A percentile compares a stretch with the other conserved stretches of the same genome.
Evolutionary conservation across 768 basidiomycete genomes (phyloP).

Genomic region (Tricholomella constricta): DNA sequence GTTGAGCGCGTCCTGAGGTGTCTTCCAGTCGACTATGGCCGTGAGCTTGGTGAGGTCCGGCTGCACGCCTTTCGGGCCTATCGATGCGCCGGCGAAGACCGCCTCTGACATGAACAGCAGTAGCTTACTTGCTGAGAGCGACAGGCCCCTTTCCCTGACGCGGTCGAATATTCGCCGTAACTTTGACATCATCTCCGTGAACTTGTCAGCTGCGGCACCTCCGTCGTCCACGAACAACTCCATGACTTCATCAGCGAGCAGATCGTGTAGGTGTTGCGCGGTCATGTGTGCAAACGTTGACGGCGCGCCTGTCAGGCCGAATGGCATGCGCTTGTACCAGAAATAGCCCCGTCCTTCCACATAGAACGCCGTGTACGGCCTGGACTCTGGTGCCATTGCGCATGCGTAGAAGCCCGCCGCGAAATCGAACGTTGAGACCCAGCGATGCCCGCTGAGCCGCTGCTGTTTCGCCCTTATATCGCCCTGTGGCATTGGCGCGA

Average conservation of each 20-base stretch:
- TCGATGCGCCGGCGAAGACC: slow-evolving; percentile 34
- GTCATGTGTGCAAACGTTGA: slow-evolving; percentile 32
- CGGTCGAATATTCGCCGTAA: slow-evolving; percentile 28
- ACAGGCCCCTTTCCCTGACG: slow-evolving; percentile 30
- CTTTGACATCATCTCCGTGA: slow-evolving; percentile 26
- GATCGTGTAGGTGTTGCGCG: slow-evolving; percentile 23
- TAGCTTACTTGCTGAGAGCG: slow-evolving; percentile 37
- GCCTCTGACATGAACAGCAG: slow-evolving; percentile 37
- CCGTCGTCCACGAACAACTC: slow-evolving; percentile 45
- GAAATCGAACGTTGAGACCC: too few species aligned
- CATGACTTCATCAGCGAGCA: slow-evolving; percentile 22
- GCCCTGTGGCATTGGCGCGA: slow-evolving; percentile 33
- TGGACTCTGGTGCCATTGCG: slow-evolving; percentile 14
- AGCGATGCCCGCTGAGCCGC: slow-evolving; percentile 35
- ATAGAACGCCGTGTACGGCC: slow-evolving; percentile 36
- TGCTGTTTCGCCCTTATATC: slow-evolving; percentile 42
- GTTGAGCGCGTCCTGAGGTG: slow-evolving; percentile 27
- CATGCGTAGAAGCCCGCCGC: slow-evolving; percentile 37
- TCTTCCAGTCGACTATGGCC: slow-evolving; percentile 36
- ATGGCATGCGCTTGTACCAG: too few species aligned
- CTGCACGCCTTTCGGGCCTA: slow-evolving; percentile 34
- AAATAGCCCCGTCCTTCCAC: slow-evolving; percentile 20
- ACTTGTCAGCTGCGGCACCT: slow-evolving; percentile 30
- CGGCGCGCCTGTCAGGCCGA: too few species aligned
- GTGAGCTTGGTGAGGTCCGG: slow-evolving; percentile 39